These are phyloP conservation scores for Peronospora destructor DNA, from an alignment of 352 stramenopile species.

Conservation along the genomic window DNA sequence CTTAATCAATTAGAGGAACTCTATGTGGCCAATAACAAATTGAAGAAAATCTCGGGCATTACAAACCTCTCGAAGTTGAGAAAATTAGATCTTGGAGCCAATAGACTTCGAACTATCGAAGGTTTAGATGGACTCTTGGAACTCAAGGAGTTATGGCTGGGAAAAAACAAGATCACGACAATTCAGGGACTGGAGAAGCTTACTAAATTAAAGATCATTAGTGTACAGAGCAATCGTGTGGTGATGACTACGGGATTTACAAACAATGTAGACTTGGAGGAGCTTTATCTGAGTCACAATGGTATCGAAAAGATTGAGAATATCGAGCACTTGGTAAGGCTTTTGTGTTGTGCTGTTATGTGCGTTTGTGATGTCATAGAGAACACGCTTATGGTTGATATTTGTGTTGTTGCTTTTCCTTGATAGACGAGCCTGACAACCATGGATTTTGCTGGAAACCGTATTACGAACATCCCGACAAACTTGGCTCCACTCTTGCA, in stretches of 20 bases:
- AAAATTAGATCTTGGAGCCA: constrained; percentile 96
- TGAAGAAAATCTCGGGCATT: constrained; percentile 92
- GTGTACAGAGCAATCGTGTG: constrained; percentile 94
- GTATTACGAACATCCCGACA: constrained; percentile 55
- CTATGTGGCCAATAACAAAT: constrained; percentile 97
- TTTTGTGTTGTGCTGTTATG: not conserved
- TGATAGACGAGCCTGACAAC: constrained; percentile 50
- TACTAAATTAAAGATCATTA: constrained; percentile 84
- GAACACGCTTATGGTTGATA: constrained; percentile 1
- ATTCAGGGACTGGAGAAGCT: constrained; percentile 86
- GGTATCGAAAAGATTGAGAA: constrained; percentile 88
- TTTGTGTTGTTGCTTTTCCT: constrained; percentile 1
- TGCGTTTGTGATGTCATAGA: not conserved
- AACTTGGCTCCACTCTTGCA: constrained; percentile 33
- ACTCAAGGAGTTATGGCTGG: constrained; percentile 95
- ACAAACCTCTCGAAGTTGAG: constrained; percentile 72
- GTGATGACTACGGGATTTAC: constrained; percentile 89
- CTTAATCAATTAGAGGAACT: constrained; percentile 86
- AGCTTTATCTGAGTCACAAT: constrained; percentile 98
- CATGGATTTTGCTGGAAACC: constrained; percentile 79
- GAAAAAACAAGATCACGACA: constrained; percentile 97
- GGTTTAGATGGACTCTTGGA: constrained; percentile 84
- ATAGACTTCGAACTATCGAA: constrained; percentile 90
- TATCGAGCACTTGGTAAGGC: constrained; percentile 59
- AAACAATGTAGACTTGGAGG: constrained; percentile 84